Evolutionary conservation across 495 filamentous ascomycete genomes (phyloP).

Genomic region (Aspergillus diversus): DNA sequence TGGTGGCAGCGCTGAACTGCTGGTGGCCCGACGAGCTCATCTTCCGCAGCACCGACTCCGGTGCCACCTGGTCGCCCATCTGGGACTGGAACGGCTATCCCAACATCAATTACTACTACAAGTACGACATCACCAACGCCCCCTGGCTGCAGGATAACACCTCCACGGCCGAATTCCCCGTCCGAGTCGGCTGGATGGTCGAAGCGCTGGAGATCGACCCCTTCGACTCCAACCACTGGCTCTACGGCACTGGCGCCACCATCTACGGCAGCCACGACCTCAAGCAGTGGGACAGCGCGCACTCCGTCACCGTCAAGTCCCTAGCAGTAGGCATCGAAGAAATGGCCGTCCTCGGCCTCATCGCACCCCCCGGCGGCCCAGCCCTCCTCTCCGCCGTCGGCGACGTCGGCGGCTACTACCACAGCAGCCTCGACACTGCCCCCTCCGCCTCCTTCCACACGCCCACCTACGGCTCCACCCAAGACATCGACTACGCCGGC

Average conservation of each 20-base stretch:
- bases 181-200: conserved; percentile 23
- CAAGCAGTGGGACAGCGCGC: conserved; percentile 10
- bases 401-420: conserved; percentile 23
- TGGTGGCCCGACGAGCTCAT: conserved; percentile 25
- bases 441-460: conserved; percentile 19
- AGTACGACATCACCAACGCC: conserved; percentile 19
- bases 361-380: conserved; percentile 17
- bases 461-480: conserved; percentile 17
- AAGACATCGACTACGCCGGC: conserved; percentile 22
- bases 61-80: conserved; percentile 20
- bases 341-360: conserved; percentile 21
- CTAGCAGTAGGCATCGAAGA: conserved; percentile 21
- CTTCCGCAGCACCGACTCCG: conserved; percentile 18
- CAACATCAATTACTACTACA: conserved; percentile 22
- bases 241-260: conserved; percentile 22
- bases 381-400: conserved; percentile 21
- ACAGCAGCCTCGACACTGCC: conserved; percentile 12
- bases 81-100: conserved; percentile 27
- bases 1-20: conserved; percentile 23
- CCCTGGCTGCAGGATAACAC: conserved; percentile 21
- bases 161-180: conserved; percentile 14
- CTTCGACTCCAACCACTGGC: conserved; percentile 26
- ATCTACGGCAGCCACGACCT: conserved; percentile 24
- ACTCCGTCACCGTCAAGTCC: conserved; percentile 16
- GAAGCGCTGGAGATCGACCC: conserved; percentile 22